Conservation (phyloP, 805 yeast species). For the Candida bentonensis region DNA sequence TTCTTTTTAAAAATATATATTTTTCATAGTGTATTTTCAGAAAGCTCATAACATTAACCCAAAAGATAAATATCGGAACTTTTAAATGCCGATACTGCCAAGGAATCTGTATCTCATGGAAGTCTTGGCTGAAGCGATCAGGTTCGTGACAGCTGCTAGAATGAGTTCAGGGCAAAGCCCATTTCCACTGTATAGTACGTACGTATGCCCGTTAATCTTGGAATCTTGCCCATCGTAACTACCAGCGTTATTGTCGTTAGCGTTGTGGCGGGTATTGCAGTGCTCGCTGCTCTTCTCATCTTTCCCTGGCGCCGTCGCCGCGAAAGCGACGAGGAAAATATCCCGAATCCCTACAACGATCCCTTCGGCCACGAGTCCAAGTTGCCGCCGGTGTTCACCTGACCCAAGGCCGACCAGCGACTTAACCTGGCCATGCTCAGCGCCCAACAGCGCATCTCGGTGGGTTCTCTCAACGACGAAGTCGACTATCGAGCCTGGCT, state of each 20-base stretch:
- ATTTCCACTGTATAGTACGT: too few relatives aligned
- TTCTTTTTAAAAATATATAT: too few relatives aligned
- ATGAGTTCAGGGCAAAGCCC: too few relatives aligned
- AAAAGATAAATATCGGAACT: too few relatives aligned
- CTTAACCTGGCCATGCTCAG: slow-evolving; percentile 68
- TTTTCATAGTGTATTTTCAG: too few relatives aligned
- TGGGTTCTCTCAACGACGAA: slow-evolving; percentile 79
- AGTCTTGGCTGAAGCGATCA: too few relatives aligned
- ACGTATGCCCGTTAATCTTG: too few relatives aligned
- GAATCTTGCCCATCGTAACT: slow-evolving; percentile 32
- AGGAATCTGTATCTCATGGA: too few relatives aligned
- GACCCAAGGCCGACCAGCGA: slow-evolving; percentile 43
- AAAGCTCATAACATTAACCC: too few relatives aligned
- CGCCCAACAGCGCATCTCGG: slow-evolving; percentile 59
- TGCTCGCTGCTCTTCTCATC: slow-evolving; percentile 28
- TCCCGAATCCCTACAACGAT: slow-evolving; percentile 19
- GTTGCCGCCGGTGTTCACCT: slow-evolving; percentile 10
- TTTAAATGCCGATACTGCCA: too few relatives aligned
- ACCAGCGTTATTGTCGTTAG: slow-evolving; percentile 53
- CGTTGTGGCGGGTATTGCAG: slow-evolving; percentile 30
- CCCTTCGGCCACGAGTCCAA: slow-evolving; percentile 16
- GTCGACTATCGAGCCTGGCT: too few relatives aligned
- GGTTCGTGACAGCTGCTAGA: too few relatives aligned
- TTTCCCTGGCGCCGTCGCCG: slow-evolving; percentile 29
- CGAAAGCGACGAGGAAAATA: slow-evolving; percentile 21